phyloP scores from a whole-genome alignment of 2,329 filamentous ascomycete genomes.

The Bimuria novae-zelandiae region DNA sequence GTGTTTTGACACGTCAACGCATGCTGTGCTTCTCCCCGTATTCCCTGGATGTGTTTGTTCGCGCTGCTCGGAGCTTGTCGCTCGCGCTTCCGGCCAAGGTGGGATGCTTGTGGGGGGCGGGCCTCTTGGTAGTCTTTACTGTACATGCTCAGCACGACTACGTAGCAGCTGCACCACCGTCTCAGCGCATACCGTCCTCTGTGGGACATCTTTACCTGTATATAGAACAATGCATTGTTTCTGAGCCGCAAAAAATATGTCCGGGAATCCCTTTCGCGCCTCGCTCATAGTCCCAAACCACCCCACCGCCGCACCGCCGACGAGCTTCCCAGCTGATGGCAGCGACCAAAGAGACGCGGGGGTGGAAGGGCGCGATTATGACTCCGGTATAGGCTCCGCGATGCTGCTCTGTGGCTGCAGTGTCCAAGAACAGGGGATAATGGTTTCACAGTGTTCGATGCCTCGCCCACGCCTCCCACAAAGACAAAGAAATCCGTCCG shows the following conservation, averaged over 20 bases:
- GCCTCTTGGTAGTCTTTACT: slow-evolving; percentile 12
- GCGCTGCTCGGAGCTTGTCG: slow-evolving; percentile 4
- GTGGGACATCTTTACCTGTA: slow-evolving; percentile 34
- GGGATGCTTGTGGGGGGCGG: slow-evolving; percentile 12
- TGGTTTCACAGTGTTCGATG: slow-evolving; percentile 37
- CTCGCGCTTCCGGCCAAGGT: slow-evolving; percentile 11
- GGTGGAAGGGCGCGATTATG: slow-evolving; percentile 21
- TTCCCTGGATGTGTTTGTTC: slow-evolving; percentile 11
- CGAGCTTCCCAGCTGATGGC: slow-evolving; percentile 33
- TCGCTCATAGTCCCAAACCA: slow-evolving; percentile 33
- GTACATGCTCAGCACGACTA: slow-evolving; percentile 16
- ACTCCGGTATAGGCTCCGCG: slow-evolving; percentile 37
- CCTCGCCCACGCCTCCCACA: slow-evolving; percentile 24
- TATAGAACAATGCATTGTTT: slow-evolving; percentile 48
- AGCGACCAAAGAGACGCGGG: slow-evolving; percentile 27
- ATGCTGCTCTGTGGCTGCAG: slow-evolving; percentile 19
- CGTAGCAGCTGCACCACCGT: slow-evolving; percentile 9
- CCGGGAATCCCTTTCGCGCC: slow-evolving; percentile 47
- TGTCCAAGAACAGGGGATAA: slow-evolving; percentile 39
- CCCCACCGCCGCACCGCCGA: slow-evolving; percentile 26
- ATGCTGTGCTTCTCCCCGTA: slow-evolving; percentile 1
- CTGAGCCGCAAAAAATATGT: slow-evolving; percentile 43
- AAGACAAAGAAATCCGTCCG: slow-evolving; percentile 66
- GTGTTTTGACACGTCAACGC: slow-evolving; percentile 1
- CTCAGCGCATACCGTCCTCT: slow-evolving; percentile 3